Evolutionary conservation across 2,329 filamentous ascomycete genomes (phyloP).

Genomic region (Macrophomina tecta): DNA sequence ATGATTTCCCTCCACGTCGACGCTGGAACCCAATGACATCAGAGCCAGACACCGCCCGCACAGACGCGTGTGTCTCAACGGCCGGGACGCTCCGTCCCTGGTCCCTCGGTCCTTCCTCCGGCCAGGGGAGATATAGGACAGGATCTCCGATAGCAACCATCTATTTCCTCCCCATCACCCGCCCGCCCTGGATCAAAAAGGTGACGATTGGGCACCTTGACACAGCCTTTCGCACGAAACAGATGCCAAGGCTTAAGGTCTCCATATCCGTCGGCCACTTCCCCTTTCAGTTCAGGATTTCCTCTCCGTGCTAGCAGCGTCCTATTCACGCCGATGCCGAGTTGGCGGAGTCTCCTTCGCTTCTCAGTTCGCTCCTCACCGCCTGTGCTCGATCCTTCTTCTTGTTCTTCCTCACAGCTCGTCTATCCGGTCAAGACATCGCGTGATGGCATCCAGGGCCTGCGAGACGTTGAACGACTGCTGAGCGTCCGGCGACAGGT

Average conservation of each 20-base stretch:
- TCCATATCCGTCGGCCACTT: not conserved
- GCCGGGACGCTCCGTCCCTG: conserved; percentile 3
- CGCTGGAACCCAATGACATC: conserved; percentile 1
- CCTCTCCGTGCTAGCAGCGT: not conserved
- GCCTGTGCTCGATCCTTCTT: not conserved
- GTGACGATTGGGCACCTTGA: not conserved
- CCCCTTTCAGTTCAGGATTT: too few relatives aligned
- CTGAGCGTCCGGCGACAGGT: conserved; percentile 13
- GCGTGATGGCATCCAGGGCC: conserved; percentile 20
- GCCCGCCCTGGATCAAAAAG: not conserved
- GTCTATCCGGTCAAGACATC: conserved; percentile 20
- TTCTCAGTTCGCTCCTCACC: not conserved
- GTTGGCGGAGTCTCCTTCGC: not conserved
- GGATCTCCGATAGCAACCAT: not conserved
- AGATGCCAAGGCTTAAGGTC: not conserved
- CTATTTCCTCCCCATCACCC: not conserved
- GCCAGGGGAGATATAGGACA: conserved; percentile 1
- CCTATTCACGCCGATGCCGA: not conserved
- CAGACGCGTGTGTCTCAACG: not conserved
- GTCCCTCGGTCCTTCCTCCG: conserved; percentile 2
- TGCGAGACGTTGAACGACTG: conserved; percentile 19
- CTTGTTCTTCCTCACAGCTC: not conserved
- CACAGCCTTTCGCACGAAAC: too few relatives aligned
- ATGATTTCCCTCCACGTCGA: not conserved
- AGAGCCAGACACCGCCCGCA: not conserved